Evolutionary conservation across 345 rosid genomes (phyloP).

Genomic region (Boechera divaricarpa): DNA sequence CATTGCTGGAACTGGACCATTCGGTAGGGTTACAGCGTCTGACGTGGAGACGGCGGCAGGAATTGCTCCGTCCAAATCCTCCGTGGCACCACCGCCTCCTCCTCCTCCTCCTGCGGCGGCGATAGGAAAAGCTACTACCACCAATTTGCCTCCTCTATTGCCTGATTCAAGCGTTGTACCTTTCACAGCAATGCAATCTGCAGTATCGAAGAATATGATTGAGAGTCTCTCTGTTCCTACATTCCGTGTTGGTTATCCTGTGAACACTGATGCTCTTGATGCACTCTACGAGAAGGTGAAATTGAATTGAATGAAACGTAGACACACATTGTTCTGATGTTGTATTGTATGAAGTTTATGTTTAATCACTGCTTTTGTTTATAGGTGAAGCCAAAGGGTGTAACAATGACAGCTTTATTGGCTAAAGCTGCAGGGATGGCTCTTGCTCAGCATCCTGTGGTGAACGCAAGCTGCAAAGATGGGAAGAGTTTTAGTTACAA

Average conservation of each 20-base stretch:
- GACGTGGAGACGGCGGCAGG: conserved; percentile 88
- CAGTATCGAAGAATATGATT: conserved; percentile 86
- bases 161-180: conserved; percentile 84
- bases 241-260: conserved; percentile 92
- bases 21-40: conserved; percentile 74
- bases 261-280: conserved; percentile 80
- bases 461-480: conserved; percentile 85
- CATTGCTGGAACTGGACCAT: conserved; percentile 76
- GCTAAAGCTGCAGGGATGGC: conserved; percentile 98
- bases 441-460: conserved; percentile 89
- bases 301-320: neutral
- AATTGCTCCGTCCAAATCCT: conserved; percentile 59
- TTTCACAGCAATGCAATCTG: conserved; percentile 87
- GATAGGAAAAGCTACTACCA: conserved; percentile 42
- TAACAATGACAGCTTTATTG: conserved; percentile 89
- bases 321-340: neutral
- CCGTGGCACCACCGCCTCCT: conserved; percentile 41
- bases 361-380: neutral
- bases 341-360: neutral
- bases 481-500: conserved; percentile 84
- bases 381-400: conserved; percentile 95
- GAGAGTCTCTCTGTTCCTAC: conserved; percentile 88
- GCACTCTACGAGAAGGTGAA: conserved; percentile 81
- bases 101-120: conserved; percentile 36
- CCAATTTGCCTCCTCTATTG: conserved; percentile 48